Evolutionary conservation across 2,329 filamentous ascomycete species (phyloP).

Genomic region (Lasiodiplodia sp.): DNA sequence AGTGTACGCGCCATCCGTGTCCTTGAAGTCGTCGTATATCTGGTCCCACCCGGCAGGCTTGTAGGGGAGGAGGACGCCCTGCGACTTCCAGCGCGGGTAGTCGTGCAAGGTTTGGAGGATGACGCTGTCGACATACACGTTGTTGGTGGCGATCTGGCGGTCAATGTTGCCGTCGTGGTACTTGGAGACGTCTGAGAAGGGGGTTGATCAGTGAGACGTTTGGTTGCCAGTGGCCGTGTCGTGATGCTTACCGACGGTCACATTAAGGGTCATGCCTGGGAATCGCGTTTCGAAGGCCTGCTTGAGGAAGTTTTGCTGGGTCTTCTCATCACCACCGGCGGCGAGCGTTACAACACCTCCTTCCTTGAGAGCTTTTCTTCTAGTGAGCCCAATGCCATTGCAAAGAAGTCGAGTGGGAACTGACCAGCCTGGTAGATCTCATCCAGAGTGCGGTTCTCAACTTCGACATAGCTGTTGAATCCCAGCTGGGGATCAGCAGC

Average conservation of each 20-base stretch:
- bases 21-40: slow-evolving; percentile 53
- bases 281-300: slow-evolving; percentile 56
- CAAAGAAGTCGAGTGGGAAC: neutral
- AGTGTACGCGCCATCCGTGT: slow-evolving; percentile 53
- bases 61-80: slow-evolving; percentile 59
- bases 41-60: slow-evolving; percentile 57
- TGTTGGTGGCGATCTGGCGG: slow-evolving; percentile 49
- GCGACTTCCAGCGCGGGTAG: slow-evolving; percentile 59
- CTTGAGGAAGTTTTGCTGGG: slow-evolving; percentile 52
- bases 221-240: neutral
- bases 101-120: slow-evolving; percentile 62
- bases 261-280: slow-evolving; percentile 59
- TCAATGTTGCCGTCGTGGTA: slow-evolving; percentile 61
- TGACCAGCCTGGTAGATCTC: slow-evolving; percentile 55
- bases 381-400: neutral
- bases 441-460: slow-evolving; percentile 58
- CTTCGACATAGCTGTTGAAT: slow-evolving; percentile 23
- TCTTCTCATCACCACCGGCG: slow-evolving; percentile 46
- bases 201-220: neutral
- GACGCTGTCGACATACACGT: slow-evolving; percentile 52
- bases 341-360: slow-evolving; percentile 34
- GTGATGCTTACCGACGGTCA: slow-evolving; percentile 55
- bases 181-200: slow-evolving; percentile 59
- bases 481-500: slow-evolving; percentile 34
- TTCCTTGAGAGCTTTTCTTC: slow-evolving; percentile 50